Conservation (phyloP, 2,329 filamentous ascomycete species). For the Trichophyton rubrum region DNA sequence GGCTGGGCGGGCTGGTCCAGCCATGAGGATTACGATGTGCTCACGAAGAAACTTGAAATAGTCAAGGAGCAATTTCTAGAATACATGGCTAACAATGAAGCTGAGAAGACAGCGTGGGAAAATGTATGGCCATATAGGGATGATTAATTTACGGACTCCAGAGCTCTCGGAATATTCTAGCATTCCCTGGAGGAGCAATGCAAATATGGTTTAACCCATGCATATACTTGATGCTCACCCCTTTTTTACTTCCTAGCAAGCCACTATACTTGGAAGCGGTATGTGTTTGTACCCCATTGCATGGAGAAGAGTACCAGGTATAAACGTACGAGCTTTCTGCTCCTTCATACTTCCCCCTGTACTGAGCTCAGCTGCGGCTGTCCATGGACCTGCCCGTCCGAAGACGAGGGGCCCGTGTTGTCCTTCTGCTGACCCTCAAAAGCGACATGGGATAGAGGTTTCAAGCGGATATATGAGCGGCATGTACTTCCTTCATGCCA, state of each 20-base stretch:
- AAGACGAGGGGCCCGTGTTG: background rate
- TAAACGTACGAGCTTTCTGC: background rate
- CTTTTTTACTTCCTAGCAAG: background rate
- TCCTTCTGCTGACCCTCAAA: background rate
- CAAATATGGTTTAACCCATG: background rate
- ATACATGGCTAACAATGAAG: background rate
- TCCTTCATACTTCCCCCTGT: background rate
- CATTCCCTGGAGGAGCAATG: no score
- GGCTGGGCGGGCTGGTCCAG: slow-evolving; percentile 7
- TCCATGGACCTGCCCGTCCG: background rate
- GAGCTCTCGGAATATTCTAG: background rate
- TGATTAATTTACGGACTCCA: background rate
- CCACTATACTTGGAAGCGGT: background rate
- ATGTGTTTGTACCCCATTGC: background rate
- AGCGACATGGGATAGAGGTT: background rate
- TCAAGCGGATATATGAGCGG: background rate
- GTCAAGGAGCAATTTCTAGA: background rate
- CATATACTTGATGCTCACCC: background rate
- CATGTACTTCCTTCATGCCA: no score
- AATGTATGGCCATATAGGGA: background rate
- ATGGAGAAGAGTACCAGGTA: background rate
- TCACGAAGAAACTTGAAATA: background rate
- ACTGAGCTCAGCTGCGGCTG: background rate
- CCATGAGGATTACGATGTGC: slow-evolving; percentile 6
- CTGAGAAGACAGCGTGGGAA: background rate